Evolutionary conservation across 2,329 filamentous ascomycete species (phyloP).

Genomic region (Acarospora socialis): DNA sequence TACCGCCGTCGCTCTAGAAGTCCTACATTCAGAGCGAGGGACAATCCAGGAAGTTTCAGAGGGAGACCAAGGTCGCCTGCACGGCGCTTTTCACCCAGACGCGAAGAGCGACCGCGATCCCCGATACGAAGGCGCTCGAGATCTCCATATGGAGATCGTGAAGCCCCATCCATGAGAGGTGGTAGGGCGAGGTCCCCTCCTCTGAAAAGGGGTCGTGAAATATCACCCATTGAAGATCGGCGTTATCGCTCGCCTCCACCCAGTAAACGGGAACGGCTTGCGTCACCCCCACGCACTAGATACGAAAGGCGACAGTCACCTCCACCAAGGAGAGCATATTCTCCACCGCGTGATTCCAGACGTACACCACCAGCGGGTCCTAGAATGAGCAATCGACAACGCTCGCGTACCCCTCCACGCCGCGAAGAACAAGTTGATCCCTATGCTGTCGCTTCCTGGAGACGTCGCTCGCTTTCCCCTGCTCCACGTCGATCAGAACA

Average conservation of each 20-base stretch:
- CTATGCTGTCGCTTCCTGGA: constrained; percentile 35
- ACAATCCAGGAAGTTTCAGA: constrained; percentile 26
- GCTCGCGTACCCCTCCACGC: constrained; percentile 40
- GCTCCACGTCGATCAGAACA: constrained; percentile 30
- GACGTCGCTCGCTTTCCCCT: constrained; percentile 40
- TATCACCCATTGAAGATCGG: constrained; percentile 32
- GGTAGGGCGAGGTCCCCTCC: constrained; percentile 37
- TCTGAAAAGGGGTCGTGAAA: constrained; percentile 31
- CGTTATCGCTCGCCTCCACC: constrained; percentile 29
- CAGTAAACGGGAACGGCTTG: constrained; percentile 26
- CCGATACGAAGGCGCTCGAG: constrained; percentile 12
- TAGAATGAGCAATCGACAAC: constrained; percentile 22
- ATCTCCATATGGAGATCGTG: constrained; percentile 15
- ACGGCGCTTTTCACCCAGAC: constrained; percentile 20
- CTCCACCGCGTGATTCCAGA: constrained; percentile 26
- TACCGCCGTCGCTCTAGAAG: constrained; percentile 11
- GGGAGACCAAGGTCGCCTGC: constrained; percentile 36
- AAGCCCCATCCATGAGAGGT: constrained; percentile 23
- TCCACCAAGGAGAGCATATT: too few relatives aligned
- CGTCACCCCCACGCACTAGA: constrained; percentile 26
- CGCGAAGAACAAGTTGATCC: constrained; percentile 35
- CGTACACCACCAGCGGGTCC: constrained; percentile 9
- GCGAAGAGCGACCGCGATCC: constrained; percentile 25
- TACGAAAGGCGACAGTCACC: constrained; percentile 36
- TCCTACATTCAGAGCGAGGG: constrained; percentile 13